Evolutionary conservation across 192 early-diverging fungal genomes (phyloP), one percentile per base, ranked within the genome.

Genomic region (Coemansia sp.): DNA sequence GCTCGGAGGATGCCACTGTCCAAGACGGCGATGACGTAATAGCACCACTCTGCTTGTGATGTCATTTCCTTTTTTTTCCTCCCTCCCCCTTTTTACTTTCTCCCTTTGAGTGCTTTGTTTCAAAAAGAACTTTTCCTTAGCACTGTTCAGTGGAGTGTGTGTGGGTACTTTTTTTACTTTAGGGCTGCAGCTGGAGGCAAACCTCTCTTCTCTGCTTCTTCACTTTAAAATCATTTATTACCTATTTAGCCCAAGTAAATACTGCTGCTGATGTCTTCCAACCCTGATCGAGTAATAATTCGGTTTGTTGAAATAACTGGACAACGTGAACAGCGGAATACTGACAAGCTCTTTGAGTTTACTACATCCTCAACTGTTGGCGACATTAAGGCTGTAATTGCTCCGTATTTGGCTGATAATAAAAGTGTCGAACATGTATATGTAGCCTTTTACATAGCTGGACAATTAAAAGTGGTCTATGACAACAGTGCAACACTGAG

Each of bases 1-100:
- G 47, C 33, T 47, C 63, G 18, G 50, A 1, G 71, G 39, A 70
- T 40, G 69, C 47, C n/a, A 50, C 12, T 16, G 22, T 73, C 79
- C 13, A 81, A 68, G 16, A 66, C n/a, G 4, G 74, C 22, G 24
- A 69, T 3, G 65, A 62, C 8, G 8, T 31, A 2, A 66, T 44
- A 8, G 33, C 39, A 4, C 62, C 8, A 55, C 67, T 41, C 16
- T 60, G 31, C 36, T n/a, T 60, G 29, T 16, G 4, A 36, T 9
- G 47, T 49, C 47, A 22, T 43, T 43, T 43, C 16, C 47, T 5
- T 24, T 39, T 71, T 64, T 40, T 20, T 24, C n/a, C n/a, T n/a
- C n/a, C n/a, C n/a, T n/a, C n/a, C n/a, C n/a, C n/a, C n/a, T n/a
- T n/a, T n/a, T n/a, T n/a, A n/a, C n/a, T n/a, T n/a, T n/a, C n/a